Base-by-base conservation (phyloP, 2,329 filamentous ascomycete genomes). In the Alternaria atra region DNA sequence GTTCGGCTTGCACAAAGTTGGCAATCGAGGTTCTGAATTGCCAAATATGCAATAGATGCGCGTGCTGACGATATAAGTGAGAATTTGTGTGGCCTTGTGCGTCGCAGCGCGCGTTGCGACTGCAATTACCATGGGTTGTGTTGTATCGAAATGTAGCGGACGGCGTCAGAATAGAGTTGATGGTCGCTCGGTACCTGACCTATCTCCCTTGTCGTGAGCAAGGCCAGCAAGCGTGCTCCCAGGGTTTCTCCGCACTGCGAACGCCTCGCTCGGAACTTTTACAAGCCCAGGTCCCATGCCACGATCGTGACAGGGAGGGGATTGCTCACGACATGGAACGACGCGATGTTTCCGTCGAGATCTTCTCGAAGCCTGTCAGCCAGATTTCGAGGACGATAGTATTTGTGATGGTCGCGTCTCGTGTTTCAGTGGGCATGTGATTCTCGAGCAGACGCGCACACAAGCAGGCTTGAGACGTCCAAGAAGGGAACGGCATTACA, bases 171-270 rank as follows among this genome's bases (percentile, higher is more conserved):
- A 74, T 77, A 78, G 72, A 76, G 75, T 77, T 77, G 61, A 63
- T 68, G 54, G 63, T 72, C 48, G 66, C 65, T 74, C 73, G 73
- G 73, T 76, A 73, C 73, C 73, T 76, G 73, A 70, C 58, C 67
- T 70, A 65, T 77, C 67, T 70, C 74, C 75, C 75, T 75, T 69
- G 74, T 77, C 72, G 65, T 66, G 71, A 70, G 67, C 60, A 66
- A 73, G 71, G 71, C 69, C 71, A 73, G 70, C 70, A 64, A 64
- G 61, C 63, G 64, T 74, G 74, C 67, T 71, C 63, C 70, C 74
- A 75, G 74, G 75, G 74, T 67, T 70, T 77, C 76, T 78, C 76
- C 76, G 69, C 75, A 77, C 70, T 74, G 70, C 72, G 68, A 76
- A 74, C 72, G 72, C 73, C 73, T 73, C 69, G 67, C 64, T 74